These are phyloP conservation scores for Aspergillus candidus DNA, from an alignment of 2,329 filamentous ascomycete species.

Conservation along the genomic window DNA sequence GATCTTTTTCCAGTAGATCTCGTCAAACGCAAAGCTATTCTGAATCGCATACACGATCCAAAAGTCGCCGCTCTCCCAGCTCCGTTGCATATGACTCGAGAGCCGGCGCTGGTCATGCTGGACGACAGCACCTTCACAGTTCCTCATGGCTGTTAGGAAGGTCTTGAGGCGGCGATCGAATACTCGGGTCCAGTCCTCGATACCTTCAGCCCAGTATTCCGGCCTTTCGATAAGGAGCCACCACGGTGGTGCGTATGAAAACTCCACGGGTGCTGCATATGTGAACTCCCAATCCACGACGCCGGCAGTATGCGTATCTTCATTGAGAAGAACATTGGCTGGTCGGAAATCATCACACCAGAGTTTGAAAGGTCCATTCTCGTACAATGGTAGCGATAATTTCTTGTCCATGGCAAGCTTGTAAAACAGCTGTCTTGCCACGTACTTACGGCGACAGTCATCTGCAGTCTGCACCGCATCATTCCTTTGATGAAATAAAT, in stretches of 20 bases:
- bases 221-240: slow-evolving; percentile 17
- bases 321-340: slow-evolving; percentile 13
- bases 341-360: slow-evolving; percentile 20
- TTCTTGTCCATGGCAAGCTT: slow-evolving; percentile 14
- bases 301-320: slow-evolving; percentile 8
- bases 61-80: slow-evolving; percentile 10
- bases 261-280: slow-evolving; percentile 16
- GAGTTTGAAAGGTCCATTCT: slow-evolving; percentile 20
- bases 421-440: slow-evolving; percentile 15
- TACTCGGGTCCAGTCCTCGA: slow-evolving; percentile 13
- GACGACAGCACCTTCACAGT: slow-evolving; percentile 8
- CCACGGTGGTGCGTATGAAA: slow-evolving; percentile 15
- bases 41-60: slow-evolving; percentile 6
- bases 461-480: slow-evolving; percentile 27
- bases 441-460: slow-evolving; percentile 18
- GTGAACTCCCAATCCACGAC: slow-evolving; percentile 20
- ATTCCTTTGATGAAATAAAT: slow-evolving; percentile 36
- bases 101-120: slow-evolving; percentile 9
- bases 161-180: slow-evolving; percentile 10
- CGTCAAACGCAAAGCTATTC: slow-evolving; percentile 11
- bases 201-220: slow-evolving; percentile 13
- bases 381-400: slow-evolving; percentile 13
- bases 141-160: slow-evolving; percentile 10
- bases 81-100: slow-evolving; percentile 5
- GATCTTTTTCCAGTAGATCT: slow-evolving; percentile 10